A percentile compares a stretch with the other conserved stretches of the same genome.
These are phyloP conservation scores for Trichoderma endophyticum DNA, from an alignment of 2,329 filamentous ascomycete genomes.

Conservation along the genomic window DNA sequence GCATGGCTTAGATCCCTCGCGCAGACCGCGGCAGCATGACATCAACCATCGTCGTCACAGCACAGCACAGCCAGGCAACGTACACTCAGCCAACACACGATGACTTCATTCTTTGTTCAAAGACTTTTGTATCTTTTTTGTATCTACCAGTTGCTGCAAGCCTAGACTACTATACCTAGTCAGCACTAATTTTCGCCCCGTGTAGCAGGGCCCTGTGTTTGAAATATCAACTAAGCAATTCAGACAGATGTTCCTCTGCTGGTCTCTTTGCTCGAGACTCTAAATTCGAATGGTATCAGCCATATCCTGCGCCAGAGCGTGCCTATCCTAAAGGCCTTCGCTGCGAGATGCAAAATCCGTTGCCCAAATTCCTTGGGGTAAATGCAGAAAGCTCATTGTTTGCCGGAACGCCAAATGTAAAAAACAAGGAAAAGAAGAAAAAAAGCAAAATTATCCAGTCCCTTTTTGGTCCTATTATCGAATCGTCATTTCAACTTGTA, in stretches of 20 bases:
- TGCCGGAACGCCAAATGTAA: conserved; percentile 11
- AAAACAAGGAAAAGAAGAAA: background rate
- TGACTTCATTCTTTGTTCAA: background rate
- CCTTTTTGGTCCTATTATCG: conserved; percentile 19
- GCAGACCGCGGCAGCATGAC: background rate
- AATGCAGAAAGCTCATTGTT: conserved; percentile 20
- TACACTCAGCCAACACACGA: background rate
- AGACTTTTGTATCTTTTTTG: background rate
- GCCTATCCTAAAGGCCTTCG: conserved; percentile 15
- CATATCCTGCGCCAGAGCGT: conserved; percentile 21
- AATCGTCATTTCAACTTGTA: conserved; percentile 16
- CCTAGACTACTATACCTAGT: background rate
- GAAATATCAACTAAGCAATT: conserved; percentile 13
- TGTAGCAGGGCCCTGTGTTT: background rate
- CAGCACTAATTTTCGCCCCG: conserved; percentile 1
- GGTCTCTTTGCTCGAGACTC: conserved; percentile 15
- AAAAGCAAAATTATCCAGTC: conserved; percentile 16
- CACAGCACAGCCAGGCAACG: background rate
- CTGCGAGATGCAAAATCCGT: conserved; percentile 21
- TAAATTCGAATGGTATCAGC: conserved; percentile 22
- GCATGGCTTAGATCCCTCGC: background rate
- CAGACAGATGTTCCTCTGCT: conserved; percentile 9
- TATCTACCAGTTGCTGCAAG: conserved; percentile 5
- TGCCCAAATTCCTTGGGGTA: conserved; percentile 18
- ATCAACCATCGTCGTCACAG: background rate